These are phyloP conservation scores for Heliamphora exappendiculata DNA, from an alignment of 148 eudicot species.

Conservation along the genomic window DNA sequence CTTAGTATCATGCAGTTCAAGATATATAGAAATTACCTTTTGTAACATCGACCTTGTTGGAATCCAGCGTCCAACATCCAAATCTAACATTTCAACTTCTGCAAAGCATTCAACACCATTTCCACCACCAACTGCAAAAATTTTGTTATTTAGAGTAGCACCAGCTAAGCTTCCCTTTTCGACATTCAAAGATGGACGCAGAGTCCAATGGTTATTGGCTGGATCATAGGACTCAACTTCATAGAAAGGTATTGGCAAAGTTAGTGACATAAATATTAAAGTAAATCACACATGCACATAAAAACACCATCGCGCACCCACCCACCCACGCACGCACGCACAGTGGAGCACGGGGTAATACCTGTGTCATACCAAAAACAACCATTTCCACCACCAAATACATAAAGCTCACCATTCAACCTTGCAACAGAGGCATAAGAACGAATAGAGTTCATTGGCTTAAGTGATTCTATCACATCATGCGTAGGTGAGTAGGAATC, in stretches of 20 bases:
- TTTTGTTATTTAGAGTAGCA: constrained; percentile 45
- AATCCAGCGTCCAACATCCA: constrained; percentile 73
- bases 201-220: constrained; percentile 46
- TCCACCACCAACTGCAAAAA: constrained; percentile 86
- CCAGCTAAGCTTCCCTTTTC: constrained; percentile 68
- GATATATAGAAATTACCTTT: constrained; percentile 37
- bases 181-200: constrained; percentile 41
- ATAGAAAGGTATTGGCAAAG: constrained; percentile 17
- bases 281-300: background rate
- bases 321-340: background rate
- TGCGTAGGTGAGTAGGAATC: constrained; percentile 51
- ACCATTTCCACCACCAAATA: constrained; percentile 59
- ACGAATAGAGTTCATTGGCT: constrained; percentile 51
- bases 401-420: constrained; percentile 53
- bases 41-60: constrained; percentile 62
- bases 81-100: constrained; percentile 76
- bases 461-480: constrained; percentile 42
- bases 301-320: too few species aligned
- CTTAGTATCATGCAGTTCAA: background rate
- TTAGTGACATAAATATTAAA: constrained; percentile 11
- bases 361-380: constrained; percentile 64
- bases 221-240: constrained; percentile 68
- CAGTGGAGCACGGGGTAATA: constrained; percentile 17
- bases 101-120: constrained; percentile 52
- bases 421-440: constrained; percentile 50